A percentile compares a stretch with the other conserved stretches of the same genome.
Conservation (phyloP, 441 rosid genomes). For the Euphorbia celastroides region DNA sequence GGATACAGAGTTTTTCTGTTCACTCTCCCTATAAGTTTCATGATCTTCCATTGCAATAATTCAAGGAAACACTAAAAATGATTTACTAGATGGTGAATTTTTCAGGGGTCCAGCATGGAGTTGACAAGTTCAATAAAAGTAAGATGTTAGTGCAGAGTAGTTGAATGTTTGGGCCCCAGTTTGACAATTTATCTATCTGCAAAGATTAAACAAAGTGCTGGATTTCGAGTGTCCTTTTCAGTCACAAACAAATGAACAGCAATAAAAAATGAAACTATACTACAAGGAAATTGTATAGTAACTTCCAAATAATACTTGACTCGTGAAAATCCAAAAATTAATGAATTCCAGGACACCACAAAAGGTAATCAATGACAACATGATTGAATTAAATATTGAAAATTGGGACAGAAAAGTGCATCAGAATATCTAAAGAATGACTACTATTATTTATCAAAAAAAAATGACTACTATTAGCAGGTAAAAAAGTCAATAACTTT, state of each 20-base stretch:
- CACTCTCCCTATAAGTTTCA: conserved; percentile 14
- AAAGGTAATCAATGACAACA: not conserved
- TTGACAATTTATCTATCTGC: not conserved
- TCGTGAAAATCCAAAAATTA: not conserved
- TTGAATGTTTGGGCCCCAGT: conserved; percentile 14
- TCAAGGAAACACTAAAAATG: not conserved
- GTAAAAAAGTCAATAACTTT: conserved; percentile 1
- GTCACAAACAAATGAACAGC: not conserved
- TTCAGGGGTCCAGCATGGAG: conserved; percentile 2
- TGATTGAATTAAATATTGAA: not conserved
- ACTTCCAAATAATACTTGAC: not conserved
- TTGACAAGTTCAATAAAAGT: conserved; percentile 3
- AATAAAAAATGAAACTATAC: not conserved
- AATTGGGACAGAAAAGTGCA: not conserved
- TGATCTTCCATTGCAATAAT: conserved; percentile 11
- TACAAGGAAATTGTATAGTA: not conserved
- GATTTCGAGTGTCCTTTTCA: not conserved
- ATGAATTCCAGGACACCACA: not conserved
- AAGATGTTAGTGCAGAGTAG: conserved; percentile 12
- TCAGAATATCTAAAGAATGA: not conserved
- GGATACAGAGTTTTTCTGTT: not conserved
- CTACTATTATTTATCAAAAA: not conserved
- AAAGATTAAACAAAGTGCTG: not conserved
- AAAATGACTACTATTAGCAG: not conserved
- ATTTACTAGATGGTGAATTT: not conserved